Percentiles rank a stretch among this genome's conserved stretches.
phyloP scores from a whole-genome alignment of 352 stramenopile species.

The Phytophthora hybrid region DNA sequence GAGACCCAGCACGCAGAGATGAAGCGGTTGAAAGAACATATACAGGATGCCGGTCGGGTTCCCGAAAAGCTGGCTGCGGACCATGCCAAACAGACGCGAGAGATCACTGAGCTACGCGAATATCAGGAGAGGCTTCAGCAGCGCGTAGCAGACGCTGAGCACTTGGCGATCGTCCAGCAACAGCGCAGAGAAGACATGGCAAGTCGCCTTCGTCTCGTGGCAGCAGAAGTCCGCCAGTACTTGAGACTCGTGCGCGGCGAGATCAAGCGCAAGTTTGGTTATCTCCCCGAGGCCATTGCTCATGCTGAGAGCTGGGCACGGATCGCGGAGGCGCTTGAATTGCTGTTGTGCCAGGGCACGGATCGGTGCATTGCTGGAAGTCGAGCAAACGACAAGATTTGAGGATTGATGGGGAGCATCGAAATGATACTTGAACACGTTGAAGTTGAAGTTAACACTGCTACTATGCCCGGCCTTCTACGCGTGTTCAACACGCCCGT shows the following conservation, averaged over 20 bases:
- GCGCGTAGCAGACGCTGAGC: conserved; percentile 23
- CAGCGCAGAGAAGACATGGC: conserved; percentile 47
- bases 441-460: conserved; percentile 25
- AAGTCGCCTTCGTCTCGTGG: conserved; percentile 60
- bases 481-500: too few species aligned
- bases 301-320: conserved; percentile 66
- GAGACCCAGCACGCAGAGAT: conserved; percentile 63
- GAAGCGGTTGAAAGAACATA: conserved; percentile 42
- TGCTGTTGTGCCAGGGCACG: conserved; percentile 48
- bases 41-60: conserved; percentile 33
- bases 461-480: too few species aligned
- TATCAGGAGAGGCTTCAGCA: conserved; percentile 33
- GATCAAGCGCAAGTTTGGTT: conserved; percentile 84
- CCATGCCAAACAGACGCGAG: conserved; percentile 41
- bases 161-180: conserved; percentile 27
- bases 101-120: conserved; percentile 39
- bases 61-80: conserved; percentile 38
- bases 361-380: conserved; percentile 24
- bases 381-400: conserved; percentile 16
- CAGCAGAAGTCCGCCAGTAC: conserved; percentile 73
- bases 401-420: conserved; percentile 1
- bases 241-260: conserved; percentile 71
- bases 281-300: conserved; percentile 79
- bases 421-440: conserved; percentile 12
- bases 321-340: conserved; percentile 67